These are phyloP conservation scores for Hypoxylon subgilvum DNA, from an alignment of 495 filamentous ascomycete species.

Conservation along the genomic window DNA sequence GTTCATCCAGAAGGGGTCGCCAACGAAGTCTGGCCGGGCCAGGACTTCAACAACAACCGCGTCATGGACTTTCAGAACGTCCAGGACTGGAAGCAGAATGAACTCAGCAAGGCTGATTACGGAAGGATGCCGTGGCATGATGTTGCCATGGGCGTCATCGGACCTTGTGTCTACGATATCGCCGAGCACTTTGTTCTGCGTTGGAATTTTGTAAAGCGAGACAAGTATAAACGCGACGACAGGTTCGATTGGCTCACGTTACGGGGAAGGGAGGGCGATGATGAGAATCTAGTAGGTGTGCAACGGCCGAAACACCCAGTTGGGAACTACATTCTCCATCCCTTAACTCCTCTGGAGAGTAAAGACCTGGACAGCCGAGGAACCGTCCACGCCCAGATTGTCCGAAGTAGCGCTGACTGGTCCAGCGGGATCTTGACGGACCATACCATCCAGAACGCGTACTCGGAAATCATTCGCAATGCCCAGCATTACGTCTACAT, in stretches of 20 bases:
- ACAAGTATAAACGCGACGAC: constrained; percentile 91
- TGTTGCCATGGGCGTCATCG: constrained; percentile 86
- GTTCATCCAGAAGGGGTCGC: constrained; percentile 82
- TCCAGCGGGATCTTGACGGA: constrained; percentile 91
- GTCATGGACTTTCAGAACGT: constrained; percentile 96
- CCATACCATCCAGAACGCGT: constrained; percentile 91
- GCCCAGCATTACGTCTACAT: constrained; percentile 95
- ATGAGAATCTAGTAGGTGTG: constrained; percentile 85
- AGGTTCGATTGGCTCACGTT: constrained; percentile 83
- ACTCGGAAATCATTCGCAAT: constrained; percentile 79
- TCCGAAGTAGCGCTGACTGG: constrained; percentile 90
- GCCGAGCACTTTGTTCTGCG: constrained; percentile 94
- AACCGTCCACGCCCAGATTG: constrained; percentile 78
- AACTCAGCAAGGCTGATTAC: constrained; percentile 88
- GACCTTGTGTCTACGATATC: constrained; percentile 90
- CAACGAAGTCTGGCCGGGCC: constrained; percentile 89
- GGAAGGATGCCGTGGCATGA: constrained; percentile 99
- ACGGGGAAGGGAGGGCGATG: constrained; percentile 75
- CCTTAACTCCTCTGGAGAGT: constrained; percentile 65
- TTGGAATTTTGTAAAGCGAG: constrained; percentile 96
- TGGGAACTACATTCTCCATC: constrained; percentile 85
- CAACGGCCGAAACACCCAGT: constrained; percentile 84
- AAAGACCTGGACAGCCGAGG: constrained; percentile 61
- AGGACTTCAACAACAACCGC: constrained; percentile 95
- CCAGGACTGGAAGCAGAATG: constrained; percentile 88